These are phyloP conservation scores for Chytriomyces confervae DNA, from an alignment of 192 early-diverging fungal genomes.

Conservation along the genomic window DNA sequence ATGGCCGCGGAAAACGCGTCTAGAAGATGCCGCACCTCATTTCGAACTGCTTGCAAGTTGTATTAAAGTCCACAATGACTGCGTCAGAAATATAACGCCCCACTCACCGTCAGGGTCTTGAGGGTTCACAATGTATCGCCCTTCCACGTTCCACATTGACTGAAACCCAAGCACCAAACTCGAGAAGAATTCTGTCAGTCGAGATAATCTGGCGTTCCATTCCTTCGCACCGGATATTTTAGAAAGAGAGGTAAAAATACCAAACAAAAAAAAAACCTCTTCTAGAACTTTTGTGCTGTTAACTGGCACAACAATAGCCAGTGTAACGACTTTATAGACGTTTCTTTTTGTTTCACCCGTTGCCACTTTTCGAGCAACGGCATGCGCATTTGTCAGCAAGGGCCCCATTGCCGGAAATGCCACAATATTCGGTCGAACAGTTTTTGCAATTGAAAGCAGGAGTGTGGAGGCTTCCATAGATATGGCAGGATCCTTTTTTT, in stretches of 20 bases:
- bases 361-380: not conserved
- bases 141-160: constrained; percentile 10
- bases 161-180: constrained; percentile 1
- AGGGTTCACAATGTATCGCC: not conserved
- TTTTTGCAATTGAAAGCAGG: constrained; percentile 17
- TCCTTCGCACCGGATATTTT: not conserved
- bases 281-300: not conserved
- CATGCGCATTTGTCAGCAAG: constrained; percentile 21
- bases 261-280: constrained; percentile 12
- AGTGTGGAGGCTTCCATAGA: constrained; percentile 1
- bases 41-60: not conserved
- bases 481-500: not conserved
- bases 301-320: constrained; percentile 21
- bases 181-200: constrained; percentile 8
- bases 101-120: not conserved
- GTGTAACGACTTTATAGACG: constrained; percentile 27
- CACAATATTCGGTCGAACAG: constrained; percentile 28
- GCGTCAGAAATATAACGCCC: not conserved
- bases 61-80: not conserved
- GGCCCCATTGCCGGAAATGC: constrained; percentile 11
- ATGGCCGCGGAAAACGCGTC: constrained; percentile 6
- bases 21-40: constrained; percentile 1
- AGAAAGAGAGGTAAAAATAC: not conserved
- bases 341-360: not conserved
- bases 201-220: constrained; percentile 7